phyloP scores from a whole-genome alignment of 495 filamentous ascomycete species.

The Glonium stellatum region DNA sequence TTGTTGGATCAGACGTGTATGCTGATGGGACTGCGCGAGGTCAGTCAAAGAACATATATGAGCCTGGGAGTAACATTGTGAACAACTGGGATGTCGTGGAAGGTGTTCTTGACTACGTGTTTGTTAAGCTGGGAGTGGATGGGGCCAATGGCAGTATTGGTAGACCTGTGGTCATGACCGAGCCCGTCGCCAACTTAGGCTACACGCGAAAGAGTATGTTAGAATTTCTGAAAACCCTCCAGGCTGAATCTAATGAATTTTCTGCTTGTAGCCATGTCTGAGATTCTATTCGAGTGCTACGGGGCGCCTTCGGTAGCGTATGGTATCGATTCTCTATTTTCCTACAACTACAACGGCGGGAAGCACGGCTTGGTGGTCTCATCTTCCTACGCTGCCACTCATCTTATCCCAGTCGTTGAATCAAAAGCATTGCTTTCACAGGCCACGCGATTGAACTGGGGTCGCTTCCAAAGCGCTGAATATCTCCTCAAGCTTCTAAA shows the following conservation, averaged over 20 bases:
- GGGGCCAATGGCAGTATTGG: conserved; percentile 65
- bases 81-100: conserved; percentile 98
- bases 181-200: conserved; percentile 80
- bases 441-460: conserved; percentile 89
- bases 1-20: conserved; percentile 86
- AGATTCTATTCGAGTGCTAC: conserved; percentile 95
- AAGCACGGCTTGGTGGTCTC: conserved; percentile 84
- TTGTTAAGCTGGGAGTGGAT: conserved; percentile 85
- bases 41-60: conserved; percentile 85
- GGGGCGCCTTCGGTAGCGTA: conserved; percentile 78
- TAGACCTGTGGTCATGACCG: conserved; percentile 89
- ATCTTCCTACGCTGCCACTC: conserved; percentile 86
- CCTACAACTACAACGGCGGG: conserved; percentile 85
- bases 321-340: conserved; percentile 93
- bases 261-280: conserved; percentile 70
- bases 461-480: conserved; percentile 78
- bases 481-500: conserved; percentile 82
- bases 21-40: conserved; percentile 86
- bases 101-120: conserved; percentile 82
- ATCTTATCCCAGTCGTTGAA: conserved; percentile 89
- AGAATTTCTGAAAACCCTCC: neutral
- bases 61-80: conserved; percentile 80
- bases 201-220: conserved; percentile 78
- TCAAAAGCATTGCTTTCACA: conserved; percentile 74
- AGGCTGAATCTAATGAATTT: neutral